Percentiles rank a stretch among this genome's conserved stretches.
Conservation (phyloP, 352 stramenopile genomes). For the Pythium aristosporum region DNA sequence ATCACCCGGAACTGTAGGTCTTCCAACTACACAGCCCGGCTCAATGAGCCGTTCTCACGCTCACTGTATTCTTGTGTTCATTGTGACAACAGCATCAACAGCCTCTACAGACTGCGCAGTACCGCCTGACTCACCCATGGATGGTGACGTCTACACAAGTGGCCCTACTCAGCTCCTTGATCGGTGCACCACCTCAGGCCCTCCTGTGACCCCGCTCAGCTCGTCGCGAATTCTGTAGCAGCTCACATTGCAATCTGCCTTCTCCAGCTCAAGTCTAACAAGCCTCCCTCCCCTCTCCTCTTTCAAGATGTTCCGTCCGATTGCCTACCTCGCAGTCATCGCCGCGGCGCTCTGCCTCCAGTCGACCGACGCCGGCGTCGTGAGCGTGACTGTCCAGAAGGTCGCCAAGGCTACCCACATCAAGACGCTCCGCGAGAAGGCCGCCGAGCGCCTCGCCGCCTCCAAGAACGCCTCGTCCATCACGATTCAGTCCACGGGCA, state of each 20-base stretch:
- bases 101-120: no score
- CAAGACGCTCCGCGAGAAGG: neutral
- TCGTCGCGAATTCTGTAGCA: neutral
- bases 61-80: no score
- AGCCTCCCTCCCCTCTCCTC: neutral
- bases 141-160: neutral
- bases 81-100: no score
- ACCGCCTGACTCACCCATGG: no score
- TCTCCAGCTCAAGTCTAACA: neutral
- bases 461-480: conserved; percentile 23
- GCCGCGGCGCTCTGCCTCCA: neutral
- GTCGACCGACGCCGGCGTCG: conserved; percentile 26
- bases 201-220: neutral
- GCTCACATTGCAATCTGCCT: neutral
- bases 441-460: conserved; percentile 32
- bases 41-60: no score
- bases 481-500: conserved; percentile 24
- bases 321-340: conserved; percentile 28
- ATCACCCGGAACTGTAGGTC: no score
- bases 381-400: conserved; percentile 58
- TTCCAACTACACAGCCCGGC: no score
- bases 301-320: conserved; percentile 19
- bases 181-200: neutral
- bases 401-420: neutral
- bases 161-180: neutral